These are phyloP conservation scores for Yamadazyma nakazawae DNA, from an alignment of 805 yeast genomes.

Conservation along the genomic window DNA sequence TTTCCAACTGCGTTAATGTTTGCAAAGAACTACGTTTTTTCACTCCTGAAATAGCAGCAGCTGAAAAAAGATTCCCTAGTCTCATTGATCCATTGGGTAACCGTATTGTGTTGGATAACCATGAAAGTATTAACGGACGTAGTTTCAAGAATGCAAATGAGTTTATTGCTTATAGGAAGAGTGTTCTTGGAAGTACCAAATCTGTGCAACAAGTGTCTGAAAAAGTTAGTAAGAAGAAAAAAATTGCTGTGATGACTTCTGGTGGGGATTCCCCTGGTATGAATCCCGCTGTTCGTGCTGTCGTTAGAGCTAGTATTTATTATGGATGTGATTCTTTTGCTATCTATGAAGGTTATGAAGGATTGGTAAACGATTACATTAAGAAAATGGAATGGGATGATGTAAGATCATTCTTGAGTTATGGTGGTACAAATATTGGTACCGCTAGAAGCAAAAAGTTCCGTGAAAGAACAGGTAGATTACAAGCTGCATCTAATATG, in stretches of 20 bases:
- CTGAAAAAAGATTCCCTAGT: slow-evolving; percentile 18
- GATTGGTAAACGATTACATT: slow-evolving; percentile 56
- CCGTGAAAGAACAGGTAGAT: slow-evolving; percentile 62
- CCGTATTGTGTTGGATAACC: slow-evolving; percentile 24
- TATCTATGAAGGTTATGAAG: slow-evolving; percentile 72
- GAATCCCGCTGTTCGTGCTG: slow-evolving; percentile 75
- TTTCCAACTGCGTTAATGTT: slow-evolving; percentile 14
- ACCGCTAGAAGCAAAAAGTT: slow-evolving; percentile 73
- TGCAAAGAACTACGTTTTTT: slow-evolving; percentile 28
- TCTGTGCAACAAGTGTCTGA: not conserved
- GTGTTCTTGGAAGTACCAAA: not conserved
- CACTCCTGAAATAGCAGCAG: slow-evolving; percentile 24
- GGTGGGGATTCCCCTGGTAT: slow-evolving; percentile 85
- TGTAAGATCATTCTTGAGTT: slow-evolving; percentile 65
- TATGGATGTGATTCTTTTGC: slow-evolving; percentile 65
- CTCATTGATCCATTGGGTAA: slow-evolving; percentile 37
- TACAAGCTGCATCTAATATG: slow-evolving; percentile 62
- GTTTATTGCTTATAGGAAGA: slow-evolving; percentile 9
- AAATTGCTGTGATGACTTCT: slow-evolving; percentile 73
- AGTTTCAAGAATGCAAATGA: slow-evolving; percentile 4
- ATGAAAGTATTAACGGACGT: slow-evolving; percentile 11
- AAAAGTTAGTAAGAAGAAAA: slow-evolving; percentile 29
- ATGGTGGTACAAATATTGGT: slow-evolving; percentile 77
- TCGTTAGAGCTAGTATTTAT: slow-evolving; percentile 63
- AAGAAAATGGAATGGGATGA: slow-evolving; percentile 68